Evolutionary conservation across 768 basidiomycete genomes (phyloP), one percentile per base, ranked within the genome.

Genomic region (Rhodotorula toruloides): DNA sequence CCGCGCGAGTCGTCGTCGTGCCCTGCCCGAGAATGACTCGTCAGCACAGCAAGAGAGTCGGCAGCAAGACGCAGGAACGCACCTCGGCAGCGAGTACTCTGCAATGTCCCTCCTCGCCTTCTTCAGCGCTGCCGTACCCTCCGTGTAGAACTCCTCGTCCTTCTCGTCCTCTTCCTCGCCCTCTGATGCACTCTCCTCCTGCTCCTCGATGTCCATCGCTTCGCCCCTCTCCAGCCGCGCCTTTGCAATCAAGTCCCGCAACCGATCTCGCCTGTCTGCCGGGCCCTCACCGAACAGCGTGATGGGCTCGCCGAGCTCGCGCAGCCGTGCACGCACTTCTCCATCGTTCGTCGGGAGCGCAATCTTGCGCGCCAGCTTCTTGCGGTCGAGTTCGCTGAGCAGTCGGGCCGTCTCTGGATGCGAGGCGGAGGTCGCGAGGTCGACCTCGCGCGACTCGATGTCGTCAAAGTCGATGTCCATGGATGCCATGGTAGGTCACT

Each of bases 321-420:
- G 82, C 64, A 99, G 81, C 63, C 90, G 83, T 44, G 87, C 86
- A 76, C 88, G 88, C 74, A 99, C 96, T 71, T 88, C 87, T 74
- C 85, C 88, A 78, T 98, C 96, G 78, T 98, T 94, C 12, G 96
- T 99, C 13, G 96, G 96, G 16, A 98, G 91, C 12, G 93, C 96
- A 79, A 97, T 84, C 65, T 82, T 87, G 70, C 96, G 83, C 19
- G 93, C 88, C 74, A 91, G 88, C 82, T 96, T 96, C 83, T 94
- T 96, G 71, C 93, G 84, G 76, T 99, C 96, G n/a, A 99, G 85
- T 78, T 96, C 92, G 76, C 91, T 89, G 53, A 98, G 82, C 58
- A 98, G 85, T 70, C 87, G 87, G 74, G 66, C 60, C 31, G 71
- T 70, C 25, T 72, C 68, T 11, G 74, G 73, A 58, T 75, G 71